Base-by-base conservation (phyloP, 2,329 filamentous ascomycete genomes). In the Fusarium marasasianum region DNA sequence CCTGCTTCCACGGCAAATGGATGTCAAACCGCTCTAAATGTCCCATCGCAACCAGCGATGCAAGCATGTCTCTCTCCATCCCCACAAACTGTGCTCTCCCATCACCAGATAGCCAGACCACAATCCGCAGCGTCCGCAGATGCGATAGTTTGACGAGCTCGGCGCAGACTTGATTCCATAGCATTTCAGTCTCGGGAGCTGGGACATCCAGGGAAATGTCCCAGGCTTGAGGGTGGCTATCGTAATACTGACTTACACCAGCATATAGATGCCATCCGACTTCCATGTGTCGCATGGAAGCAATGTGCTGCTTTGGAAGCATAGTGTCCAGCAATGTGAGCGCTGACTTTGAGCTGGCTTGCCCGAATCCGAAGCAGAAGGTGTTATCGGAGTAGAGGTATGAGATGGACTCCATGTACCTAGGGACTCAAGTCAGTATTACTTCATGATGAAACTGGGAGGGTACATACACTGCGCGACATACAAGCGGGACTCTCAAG, bases 171-270 rank as follows among this genome's bases (percentile, higher is more conserved):
- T 59, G 13, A 4, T 59, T 33, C 56, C 56, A 59, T 1, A 31
- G 17, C 12, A 17, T 3, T 53, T 59, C 33, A 15, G 56, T 53
- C 17, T 59, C 56, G 1, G 56, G 56, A 4, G 56, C 35, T 17
- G 44, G 56, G 12, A 53, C 24, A 2, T 59, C 44, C 9, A 59
- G 22, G 0, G 15, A 24, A 6, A 40, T 22, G 15, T 59, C 56
- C 56, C 56, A 59, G 9, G 56, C 56, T 59, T 59, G 56, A 33
- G 44, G 26, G 3, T 59, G 56, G 22, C 56, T 51, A 26, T 59
- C 56, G 14, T 59, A 59, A 7, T 59, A 59, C 26, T 59, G 56
- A 15, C 56, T 59, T 3, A 59, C 56, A 1, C 56, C 56, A 1
- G 8, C 44, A 17, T 20, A 51, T 3, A 59, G 22, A 10, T 59